A percentile compares a stretch with the other conserved stretches of the same genome.
Evolutionary conservation across 352 stramenopile genomes (phyloP).

Genomic region (Phytophthora lateralis): DNA sequence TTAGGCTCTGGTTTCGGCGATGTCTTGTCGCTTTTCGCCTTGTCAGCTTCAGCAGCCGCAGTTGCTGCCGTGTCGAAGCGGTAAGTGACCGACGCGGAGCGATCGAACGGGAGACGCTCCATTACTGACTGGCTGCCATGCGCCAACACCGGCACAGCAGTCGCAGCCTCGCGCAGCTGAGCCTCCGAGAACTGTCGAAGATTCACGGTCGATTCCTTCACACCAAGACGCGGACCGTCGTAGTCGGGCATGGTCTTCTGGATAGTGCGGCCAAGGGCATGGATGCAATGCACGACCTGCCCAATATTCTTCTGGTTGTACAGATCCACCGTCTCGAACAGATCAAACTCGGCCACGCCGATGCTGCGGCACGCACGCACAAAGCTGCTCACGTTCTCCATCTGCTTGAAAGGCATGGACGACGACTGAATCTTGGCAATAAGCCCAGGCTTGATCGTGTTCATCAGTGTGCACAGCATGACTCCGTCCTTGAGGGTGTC

Average conservation of each 20-base stretch:
- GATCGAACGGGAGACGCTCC: slow-evolving; percentile 69
- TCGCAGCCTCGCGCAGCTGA: slow-evolving; percentile 65
- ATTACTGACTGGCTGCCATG: slow-evolving; percentile 65
- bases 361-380: slow-evolving; percentile 78
- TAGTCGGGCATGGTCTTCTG: slow-evolving; percentile 81
- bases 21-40: slow-evolving; percentile 22
- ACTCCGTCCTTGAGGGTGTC: slow-evolving; percentile 83
- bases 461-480: slow-evolving; percentile 78
- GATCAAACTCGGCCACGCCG: slow-evolving; percentile 87
- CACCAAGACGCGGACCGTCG: slow-evolving; percentile 66
- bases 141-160: slow-evolving; percentile 61
- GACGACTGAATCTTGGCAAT: slow-evolving; percentile 70
- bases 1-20: slow-evolving; percentile 17
- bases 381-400: slow-evolving; percentile 91
- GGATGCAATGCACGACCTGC: slow-evolving; percentile 86
- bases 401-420: slow-evolving; percentile 88
- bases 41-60: slow-evolving; percentile 43
- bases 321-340: slow-evolving; percentile 92
- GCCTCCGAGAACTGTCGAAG: slow-evolving; percentile 65
- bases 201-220: slow-evolving; percentile 77
- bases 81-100: slow-evolving; percentile 73
- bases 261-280: slow-evolving; percentile 77
- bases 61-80: slow-evolving; percentile 46
- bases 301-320: slow-evolving; percentile 89
- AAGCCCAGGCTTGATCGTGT: slow-evolving; percentile 67